phyloP scores from a whole-genome alignment of 2,329 filamentous ascomycete genomes.

The Neocatenulostroma microsporum region DNA sequence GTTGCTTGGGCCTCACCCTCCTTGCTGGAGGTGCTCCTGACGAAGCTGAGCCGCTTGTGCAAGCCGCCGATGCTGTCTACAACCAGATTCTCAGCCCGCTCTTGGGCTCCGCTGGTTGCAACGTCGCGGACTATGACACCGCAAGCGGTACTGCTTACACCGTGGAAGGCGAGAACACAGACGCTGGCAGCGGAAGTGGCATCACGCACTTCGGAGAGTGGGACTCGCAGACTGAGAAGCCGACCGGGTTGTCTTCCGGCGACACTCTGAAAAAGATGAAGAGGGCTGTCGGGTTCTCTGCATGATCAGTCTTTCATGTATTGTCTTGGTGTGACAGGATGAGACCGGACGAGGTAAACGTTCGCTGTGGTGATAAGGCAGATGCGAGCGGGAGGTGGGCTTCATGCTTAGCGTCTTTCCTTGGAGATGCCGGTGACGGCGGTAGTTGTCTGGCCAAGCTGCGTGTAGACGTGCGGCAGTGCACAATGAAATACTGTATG shows the following conservation, averaged over 20 bases:
- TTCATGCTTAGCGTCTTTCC: too few species aligned
- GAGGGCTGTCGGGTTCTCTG: too few species aligned
- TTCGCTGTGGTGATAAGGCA: too few species aligned
- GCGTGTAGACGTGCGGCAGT: too few species aligned
- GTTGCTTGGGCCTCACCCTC: constrained; percentile 10
- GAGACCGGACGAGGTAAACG: too few species aligned
- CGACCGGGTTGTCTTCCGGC: constrained; percentile 10
- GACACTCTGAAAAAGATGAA: not conserved
- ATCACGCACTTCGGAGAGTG: constrained; percentile 13
- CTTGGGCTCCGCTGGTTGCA: constrained; percentile 8
- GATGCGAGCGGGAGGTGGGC: too few species aligned
- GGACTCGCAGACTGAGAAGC: constrained; percentile 11
- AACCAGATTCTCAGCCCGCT: constrained; percentile 11
- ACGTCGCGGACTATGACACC: constrained; percentile 9
- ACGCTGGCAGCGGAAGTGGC: constrained; percentile 13
- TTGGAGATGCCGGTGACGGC: too few species aligned
- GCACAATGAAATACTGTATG: too few species aligned
- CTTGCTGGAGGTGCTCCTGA: constrained; percentile 11
- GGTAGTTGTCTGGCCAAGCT: too few species aligned
- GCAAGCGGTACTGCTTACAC: constrained; percentile 6
- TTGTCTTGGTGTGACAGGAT: too few species aligned
- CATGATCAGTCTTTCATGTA: too few species aligned
- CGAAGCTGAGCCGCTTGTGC: constrained; percentile 10
- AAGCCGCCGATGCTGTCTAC: constrained; percentile 11
- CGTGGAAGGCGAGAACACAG: constrained; percentile 6